These are phyloP conservation scores for Ceratocystis alfenasii DNA, from an alignment of 2,329 filamentous ascomycete genomes.

Conservation along the genomic window DNA sequence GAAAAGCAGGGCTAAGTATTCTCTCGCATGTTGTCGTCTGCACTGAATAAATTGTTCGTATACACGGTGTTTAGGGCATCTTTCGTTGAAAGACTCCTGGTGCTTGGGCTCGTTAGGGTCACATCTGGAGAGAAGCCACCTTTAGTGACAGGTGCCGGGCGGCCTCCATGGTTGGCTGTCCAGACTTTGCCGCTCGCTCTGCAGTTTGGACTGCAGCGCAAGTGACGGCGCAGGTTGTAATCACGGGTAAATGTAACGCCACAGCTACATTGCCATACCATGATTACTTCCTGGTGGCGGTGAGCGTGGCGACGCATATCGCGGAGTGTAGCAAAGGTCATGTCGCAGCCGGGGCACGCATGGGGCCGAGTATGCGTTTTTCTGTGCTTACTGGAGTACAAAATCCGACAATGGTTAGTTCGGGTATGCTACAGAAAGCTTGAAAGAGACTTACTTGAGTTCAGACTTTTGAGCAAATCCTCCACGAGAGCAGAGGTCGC, in stretches of 20 bases:
- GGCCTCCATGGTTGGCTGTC: slow-evolving; percentile 14
- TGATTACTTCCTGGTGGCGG: slow-evolving; percentile 12
- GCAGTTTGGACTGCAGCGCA: slow-evolving; percentile 2
- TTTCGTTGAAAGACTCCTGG: neutral
- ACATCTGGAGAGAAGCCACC: neutral
- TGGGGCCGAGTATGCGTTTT: slow-evolving; percentile 9
- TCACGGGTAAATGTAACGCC: slow-evolving; percentile 17
- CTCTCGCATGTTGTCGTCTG: no score
- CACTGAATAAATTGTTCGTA: no score
- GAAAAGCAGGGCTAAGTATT: no score
- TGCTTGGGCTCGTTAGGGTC: no score
- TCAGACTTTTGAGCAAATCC: neutral
- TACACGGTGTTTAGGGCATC: neutral
- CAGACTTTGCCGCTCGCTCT: neutral
- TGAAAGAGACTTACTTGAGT: neutral
- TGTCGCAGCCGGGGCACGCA: slow-evolving; percentile 12
- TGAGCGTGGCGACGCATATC: slow-evolving; percentile 17
- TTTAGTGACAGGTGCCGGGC: slow-evolving; percentile 12
- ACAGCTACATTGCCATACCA: slow-evolving; percentile 16
- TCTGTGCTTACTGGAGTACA: slow-evolving; percentile 9
- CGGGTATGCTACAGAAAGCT: neutral
- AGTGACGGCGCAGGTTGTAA: slow-evolving; percentile 21
- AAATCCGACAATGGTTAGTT: neutral
- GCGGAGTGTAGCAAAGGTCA: slow-evolving; percentile 11
- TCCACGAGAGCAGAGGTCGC: neutral